These are phyloP conservation scores for Mortierella sp. DNA, from an alignment of 371 early-diverging fungal genomes.

Conservation along the genomic window DNA sequence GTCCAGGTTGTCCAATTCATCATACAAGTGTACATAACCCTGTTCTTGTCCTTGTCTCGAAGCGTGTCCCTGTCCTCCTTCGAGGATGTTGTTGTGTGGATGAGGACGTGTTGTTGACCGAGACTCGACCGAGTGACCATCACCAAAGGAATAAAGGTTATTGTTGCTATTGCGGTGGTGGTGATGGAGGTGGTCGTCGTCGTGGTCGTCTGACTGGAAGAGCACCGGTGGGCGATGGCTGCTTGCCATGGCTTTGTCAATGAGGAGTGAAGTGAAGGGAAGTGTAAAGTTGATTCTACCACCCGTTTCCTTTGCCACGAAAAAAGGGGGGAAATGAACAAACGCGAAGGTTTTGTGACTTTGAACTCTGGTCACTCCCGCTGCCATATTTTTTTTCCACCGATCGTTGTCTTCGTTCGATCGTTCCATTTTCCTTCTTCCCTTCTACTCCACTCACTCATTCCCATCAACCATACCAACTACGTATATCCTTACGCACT, in stretches of 20 bases:
- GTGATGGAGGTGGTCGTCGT: constrained; percentile 5
- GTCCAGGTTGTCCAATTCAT: constrained; percentile 6
- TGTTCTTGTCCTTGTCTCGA: background rate
- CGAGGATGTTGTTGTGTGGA: background rate
- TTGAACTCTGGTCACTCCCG: no score
- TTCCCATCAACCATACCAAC: no score
- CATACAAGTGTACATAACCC: background rate
- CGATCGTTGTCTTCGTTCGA: no score
- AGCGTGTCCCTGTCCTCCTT: background rate
- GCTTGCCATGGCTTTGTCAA: background rate
- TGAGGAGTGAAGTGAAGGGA: constrained; percentile 13
- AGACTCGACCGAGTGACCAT: background rate
- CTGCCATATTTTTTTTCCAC: no score
- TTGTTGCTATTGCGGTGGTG: background rate
- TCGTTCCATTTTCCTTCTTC: no score
- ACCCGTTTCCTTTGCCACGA: no score
- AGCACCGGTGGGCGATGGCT: constrained; percentile 49
- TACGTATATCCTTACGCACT: no score
- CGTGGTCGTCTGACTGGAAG: constrained; percentile 46
- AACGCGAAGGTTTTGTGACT: no score
- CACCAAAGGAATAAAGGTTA: background rate
- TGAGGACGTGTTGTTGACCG: background rate
- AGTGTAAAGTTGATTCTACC: background rate
- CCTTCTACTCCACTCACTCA: no score
- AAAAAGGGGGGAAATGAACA: background rate